Evolutionary conservation across 1,284 basidiomycete genomes (phyloP), one percentile per base, ranked within the genome.

Genomic region (Ceratobasidium sp.): DNA sequence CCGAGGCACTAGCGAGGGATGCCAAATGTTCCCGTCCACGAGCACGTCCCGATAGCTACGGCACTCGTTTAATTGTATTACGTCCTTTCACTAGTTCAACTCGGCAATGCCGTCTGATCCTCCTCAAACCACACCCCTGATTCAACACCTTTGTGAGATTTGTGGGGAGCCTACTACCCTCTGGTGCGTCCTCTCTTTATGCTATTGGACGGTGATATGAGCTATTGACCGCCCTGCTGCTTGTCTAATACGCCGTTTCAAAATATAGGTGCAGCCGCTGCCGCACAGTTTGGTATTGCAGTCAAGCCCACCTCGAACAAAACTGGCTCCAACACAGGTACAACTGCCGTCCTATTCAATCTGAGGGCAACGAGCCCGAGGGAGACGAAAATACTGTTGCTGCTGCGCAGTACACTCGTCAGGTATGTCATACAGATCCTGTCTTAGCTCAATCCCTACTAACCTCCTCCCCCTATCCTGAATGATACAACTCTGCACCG

Each of bases 91-190:
- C 52, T 56, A 40, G 37, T 69, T 52, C 56, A 34, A 43, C 49
- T 56, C 64, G 46, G 29, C 59, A 74, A 74, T 74, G 71, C 46
- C 67, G 54, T 71, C 73, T 64, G 57, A 61, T 75, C 62, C 73
- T 25, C 73, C 73, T 75, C 73, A 66, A 44, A 7, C 61, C 15
- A 62, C 49, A 49, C 61, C 61, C 51, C 44, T 75, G 62, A 75
- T 75, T 37, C 73, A 65, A n/a, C 73, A 75, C 57, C 73, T 75
- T 40, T 75, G 73, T 37, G 73, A 75, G 52, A 75, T 75, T 66
- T 75, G 73, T 66, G 73, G 73, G 7, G 46, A 75, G 40, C 73
- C 73, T 56, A 75, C 73, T 37, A 66, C 61, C 25, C 52, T 57
- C 4, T 75, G 73, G 73, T 75, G 46, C 15, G 68, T 32, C 37